phyloP scores from a whole-genome alignment of 2,329 filamentous ascomycete genomes.

The Colletotrichum sp. region DNA sequence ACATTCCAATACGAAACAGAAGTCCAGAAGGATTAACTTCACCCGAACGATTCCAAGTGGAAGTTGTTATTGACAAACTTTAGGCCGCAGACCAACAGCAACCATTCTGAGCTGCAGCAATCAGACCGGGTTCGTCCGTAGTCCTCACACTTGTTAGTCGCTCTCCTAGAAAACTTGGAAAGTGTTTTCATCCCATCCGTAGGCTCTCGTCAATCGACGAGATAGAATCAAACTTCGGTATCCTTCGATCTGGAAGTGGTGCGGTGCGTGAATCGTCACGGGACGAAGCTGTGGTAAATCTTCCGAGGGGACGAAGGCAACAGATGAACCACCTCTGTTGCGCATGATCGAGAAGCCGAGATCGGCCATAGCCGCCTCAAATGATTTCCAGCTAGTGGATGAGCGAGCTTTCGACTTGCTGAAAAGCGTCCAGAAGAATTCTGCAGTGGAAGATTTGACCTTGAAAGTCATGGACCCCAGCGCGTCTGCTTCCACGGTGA shows the following conservation, averaged over 20 bases:
- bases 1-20: background rate
- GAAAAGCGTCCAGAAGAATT: background rate
- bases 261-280: background rate
- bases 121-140: background rate
- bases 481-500: background rate
- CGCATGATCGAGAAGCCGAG: background rate
- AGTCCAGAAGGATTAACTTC: background rate
- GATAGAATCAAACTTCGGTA: background rate
- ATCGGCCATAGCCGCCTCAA: background rate
- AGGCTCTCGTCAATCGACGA: background rate
- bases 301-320: background rate
- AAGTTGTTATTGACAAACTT: background rate
- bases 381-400: background rate
- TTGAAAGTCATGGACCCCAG: background rate
- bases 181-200: background rate
- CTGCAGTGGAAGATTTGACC: background rate
- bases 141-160: background rate
- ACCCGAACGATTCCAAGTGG: background rate
- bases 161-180: background rate
- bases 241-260: background rate
- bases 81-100: background rate
- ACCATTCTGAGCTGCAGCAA: background rate
- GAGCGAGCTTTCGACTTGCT: background rate
- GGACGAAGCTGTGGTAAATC: background rate
- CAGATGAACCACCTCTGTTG: background rate